Percentiles rank a stretch among this genome's conserved stretches.
Evolutionary conservation across 2,329 filamentous ascomycete genomes (phyloP).

Genomic region (Tolypocladium tundrense): DNA sequence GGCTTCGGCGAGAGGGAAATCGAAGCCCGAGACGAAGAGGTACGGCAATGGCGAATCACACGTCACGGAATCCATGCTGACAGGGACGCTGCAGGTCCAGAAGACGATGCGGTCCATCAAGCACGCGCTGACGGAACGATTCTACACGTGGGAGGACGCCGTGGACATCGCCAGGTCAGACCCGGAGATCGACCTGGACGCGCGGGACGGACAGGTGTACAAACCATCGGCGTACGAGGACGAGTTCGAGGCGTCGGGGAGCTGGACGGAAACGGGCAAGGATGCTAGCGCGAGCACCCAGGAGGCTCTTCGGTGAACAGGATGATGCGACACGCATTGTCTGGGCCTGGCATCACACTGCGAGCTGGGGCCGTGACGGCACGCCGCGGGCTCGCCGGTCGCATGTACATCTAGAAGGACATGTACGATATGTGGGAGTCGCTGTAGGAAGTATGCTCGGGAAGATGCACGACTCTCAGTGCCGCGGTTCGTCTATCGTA

Average conservation of each 20-base stretch:
- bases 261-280: slow-evolving; percentile 13
- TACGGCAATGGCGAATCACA: slow-evolving; percentile 33
- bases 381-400: background rate
- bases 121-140: slow-evolving; percentile 76
- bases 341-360: background rate
- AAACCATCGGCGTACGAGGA: slow-evolving; percentile 30
- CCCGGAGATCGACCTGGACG: slow-evolving; percentile 51
- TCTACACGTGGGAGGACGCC: slow-evolving; percentile 79
- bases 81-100: slow-evolving; percentile 45
- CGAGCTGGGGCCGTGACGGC: background rate
- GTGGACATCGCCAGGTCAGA: slow-evolving; percentile 54
- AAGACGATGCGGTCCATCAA: slow-evolving; percentile 75
- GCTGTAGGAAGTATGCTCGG: background rate
- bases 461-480: background rate
- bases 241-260: slow-evolving; percentile 14
- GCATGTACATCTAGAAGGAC: background rate
- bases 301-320: background rate
- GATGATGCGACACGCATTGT: background rate
- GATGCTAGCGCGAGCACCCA: background rate
- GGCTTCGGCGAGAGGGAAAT: slow-evolving; percentile 66
- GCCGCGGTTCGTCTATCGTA: background rate
- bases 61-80: background rate
- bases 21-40: slow-evolving; percentile 51
- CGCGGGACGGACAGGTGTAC: slow-evolving; percentile 37
- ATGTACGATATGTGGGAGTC: background rate